Base-by-base conservation (phyloP, 768 basidiomycete genomes). In the Leccinellum luteum region DNA sequence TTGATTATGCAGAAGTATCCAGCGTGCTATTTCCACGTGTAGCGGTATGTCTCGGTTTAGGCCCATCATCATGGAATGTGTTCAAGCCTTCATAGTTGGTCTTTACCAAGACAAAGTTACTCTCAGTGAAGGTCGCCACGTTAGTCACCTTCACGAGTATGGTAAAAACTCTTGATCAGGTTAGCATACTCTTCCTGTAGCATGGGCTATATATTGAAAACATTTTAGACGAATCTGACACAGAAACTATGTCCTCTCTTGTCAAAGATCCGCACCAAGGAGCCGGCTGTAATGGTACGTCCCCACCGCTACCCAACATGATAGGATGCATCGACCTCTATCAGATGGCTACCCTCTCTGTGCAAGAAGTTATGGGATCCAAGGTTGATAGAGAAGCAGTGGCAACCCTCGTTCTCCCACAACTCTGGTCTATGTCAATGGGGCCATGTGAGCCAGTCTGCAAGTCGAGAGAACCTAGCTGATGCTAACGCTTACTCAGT, bases 391-490 rank as follows among this genome's bases (percentile, higher is more conserved):
- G 94, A 49, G 93, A 95, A 73, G 92, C 94, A 10, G 90, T 94
- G 12, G 92, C 92, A 3, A 91, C 89, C 0, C 78, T 93, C 44
- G 90, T 96, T 30, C 76, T 96, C 13, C 93, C 93, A 9, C 93
- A 96, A 77, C 74, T 95, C 27, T 99, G 97, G 97, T 79, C 89
- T 3, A 98, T 99, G 94, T 94, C 91, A 3, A 96, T 98, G 77
- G 95, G 94, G 25, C 95, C 95, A 54, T 70, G 92, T 93, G 68
- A 66, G 89, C 81, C 30, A 50, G 21, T 48, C 27, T 7, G 7
- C 30, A 12, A 23, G 9, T 48, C 44, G 14, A 44, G 23, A 14
- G 23, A 14, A 43, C 28, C 21, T 34, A 10, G 55, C 27, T 47
- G 21, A 56, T 34, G 4, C 35, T 58, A 14, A 52, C 19, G 4